Evolutionary conservation across 371 early-diverging fungal genomes (phyloP).

Genomic region (Fennellomyces sp.): DNA sequence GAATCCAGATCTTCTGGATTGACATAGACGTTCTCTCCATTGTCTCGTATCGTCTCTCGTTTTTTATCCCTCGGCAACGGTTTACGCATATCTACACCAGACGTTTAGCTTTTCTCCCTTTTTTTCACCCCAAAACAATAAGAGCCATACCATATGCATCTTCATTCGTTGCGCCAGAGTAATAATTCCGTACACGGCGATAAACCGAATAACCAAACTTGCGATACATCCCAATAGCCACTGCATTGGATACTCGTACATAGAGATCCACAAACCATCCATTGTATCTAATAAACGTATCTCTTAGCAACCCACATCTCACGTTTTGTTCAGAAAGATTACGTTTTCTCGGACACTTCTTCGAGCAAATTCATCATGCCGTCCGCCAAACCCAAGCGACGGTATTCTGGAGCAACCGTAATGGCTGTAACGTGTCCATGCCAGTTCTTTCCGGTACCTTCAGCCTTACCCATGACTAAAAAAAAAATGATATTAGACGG

Average conservation of each 20-base stretch:
- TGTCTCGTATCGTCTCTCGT: slow-evolving; percentile 65
- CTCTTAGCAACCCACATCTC: neutral
- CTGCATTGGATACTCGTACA: slow-evolving; percentile 92
- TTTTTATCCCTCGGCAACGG: slow-evolving; percentile 78
- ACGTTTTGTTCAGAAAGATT: no score
- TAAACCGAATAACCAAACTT: slow-evolving; percentile 94
- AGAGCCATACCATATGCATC: slow-evolving; percentile 78
- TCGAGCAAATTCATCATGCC: slow-evolving; percentile 93
- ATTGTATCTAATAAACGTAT: slow-evolving; percentile 50
- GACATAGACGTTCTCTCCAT: slow-evolving; percentile 62
- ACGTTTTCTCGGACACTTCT: slow-evolving; percentile 88
- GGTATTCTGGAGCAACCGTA: slow-evolving; percentile 95
- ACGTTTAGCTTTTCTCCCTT: neutral
- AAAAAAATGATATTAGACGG: neutral
- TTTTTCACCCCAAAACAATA: neutral
- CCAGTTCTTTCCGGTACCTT: slow-evolving; percentile 90
- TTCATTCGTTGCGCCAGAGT: slow-evolving; percentile 69
- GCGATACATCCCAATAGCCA: slow-evolving; percentile 97
- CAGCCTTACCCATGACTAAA: slow-evolving; percentile 95
- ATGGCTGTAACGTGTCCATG: slow-evolving; percentile 99
- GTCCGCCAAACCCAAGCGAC: slow-evolving; percentile 91
- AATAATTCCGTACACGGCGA: slow-evolving; percentile 91
- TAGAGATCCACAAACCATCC: slow-evolving; percentile 98
- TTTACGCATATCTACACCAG: slow-evolving; percentile 84
- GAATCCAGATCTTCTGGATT: slow-evolving; percentile 62